These are phyloP conservation scores for Calocera viscosa DNA, from an alignment of 768 basidiomycete genomes.

Conservation along the genomic window DNA sequence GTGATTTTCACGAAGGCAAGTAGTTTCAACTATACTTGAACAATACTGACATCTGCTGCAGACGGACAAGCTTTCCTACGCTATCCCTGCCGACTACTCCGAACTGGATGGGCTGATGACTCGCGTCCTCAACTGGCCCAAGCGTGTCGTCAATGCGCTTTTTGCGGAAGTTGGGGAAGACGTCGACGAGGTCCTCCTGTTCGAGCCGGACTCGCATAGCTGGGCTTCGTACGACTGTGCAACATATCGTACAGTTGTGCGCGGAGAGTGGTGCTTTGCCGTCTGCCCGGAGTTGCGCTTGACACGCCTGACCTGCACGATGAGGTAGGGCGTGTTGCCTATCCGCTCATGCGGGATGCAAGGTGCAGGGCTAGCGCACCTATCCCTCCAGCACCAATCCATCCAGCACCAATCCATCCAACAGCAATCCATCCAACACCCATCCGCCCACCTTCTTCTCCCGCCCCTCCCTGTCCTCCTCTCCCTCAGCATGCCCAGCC, in stretches of 20 bases:
- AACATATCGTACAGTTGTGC: neutral
- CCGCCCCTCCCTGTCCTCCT: too few species aligned
- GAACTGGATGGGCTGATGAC: neutral
- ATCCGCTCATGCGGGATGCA: neutral
- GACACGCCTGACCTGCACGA: neutral
- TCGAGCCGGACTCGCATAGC: neutral
- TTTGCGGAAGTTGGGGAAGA: neutral
- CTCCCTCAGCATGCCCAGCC: too few species aligned
- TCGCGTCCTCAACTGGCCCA: neutral
- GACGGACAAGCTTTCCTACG: neutral
- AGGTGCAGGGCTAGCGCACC: neutral
- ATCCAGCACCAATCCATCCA: too few species aligned
- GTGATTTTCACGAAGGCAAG: neutral
- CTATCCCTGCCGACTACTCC: neutral
- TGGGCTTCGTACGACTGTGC: neutral
- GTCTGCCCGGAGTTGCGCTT: neutral
- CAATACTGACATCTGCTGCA: neutral
- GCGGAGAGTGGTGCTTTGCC: neutral
- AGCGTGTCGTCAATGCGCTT: neutral
- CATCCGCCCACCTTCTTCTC: neutral
- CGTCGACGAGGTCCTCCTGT: neutral
- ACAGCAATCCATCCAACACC: too few species aligned
- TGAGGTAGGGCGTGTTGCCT: neutral
- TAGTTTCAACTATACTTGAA: neutral
- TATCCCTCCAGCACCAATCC: neutral